phyloP scores from a whole-genome alignment of 2,329 filamentous ascomycete species.

The Leptosphaerulina australis region DNA sequence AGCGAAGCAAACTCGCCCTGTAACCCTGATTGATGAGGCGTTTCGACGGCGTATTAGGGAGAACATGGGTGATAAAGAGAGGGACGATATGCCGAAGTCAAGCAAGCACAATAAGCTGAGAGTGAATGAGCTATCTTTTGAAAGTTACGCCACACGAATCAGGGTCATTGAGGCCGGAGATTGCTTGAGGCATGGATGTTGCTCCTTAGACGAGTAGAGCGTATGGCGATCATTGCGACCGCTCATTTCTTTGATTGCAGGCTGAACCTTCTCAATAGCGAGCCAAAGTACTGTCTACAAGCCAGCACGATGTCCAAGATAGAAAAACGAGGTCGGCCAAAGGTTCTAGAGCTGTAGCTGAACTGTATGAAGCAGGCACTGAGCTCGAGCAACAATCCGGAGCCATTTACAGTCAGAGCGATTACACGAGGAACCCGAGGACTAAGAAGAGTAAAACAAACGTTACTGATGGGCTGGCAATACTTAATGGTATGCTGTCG shows the following conservation, averaged over 20 bases:
- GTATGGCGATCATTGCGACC: conserved; percentile 7
- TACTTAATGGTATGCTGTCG: background rate
- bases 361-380: background rate
- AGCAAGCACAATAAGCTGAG: background rate
- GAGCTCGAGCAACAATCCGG: background rate
- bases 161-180: conserved; percentile 2
- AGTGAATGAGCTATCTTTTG: background rate
- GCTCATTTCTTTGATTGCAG: background rate
- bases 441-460: background rate
- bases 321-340: background rate
- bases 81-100: background rate
- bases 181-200: conserved; percentile 15
- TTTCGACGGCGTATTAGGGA: conserved; percentile 5
- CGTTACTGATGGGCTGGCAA: background rate
- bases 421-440: background rate
- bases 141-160: background rate
- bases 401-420: background rate
- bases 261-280: background rate
- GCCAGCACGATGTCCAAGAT: background rate
- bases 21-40: background rate
- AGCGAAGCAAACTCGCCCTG: conserved; percentile 15
- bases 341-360: background rate
- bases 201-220: conserved; percentile 5
- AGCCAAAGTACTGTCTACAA: background rate
- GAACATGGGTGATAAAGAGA: background rate